Percentiles rank a stretch among this genome's conserved stretches.
Evolutionary conservation across 2,329 filamentous ascomycete genomes (phyloP).

Genomic region (Emergomyces africanus): DNA sequence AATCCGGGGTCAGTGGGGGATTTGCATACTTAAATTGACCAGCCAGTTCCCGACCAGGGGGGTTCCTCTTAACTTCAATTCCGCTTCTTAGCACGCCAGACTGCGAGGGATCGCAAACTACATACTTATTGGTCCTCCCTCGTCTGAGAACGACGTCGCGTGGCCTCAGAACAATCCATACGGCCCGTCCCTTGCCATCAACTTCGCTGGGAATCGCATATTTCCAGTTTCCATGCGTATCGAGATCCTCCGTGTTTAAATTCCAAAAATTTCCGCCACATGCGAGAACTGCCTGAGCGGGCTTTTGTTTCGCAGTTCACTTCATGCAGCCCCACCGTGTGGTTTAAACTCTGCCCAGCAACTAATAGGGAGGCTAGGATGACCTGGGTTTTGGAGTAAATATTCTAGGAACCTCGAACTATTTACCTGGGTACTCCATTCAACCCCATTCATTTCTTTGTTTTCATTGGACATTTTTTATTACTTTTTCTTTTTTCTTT

Average conservation of each 20-base stretch:
- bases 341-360: background rate
- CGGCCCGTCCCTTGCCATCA: background rate
- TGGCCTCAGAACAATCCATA: background rate
- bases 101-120: background rate
- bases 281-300: background rate
- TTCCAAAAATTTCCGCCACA: background rate
- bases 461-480: background rate
- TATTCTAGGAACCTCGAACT: background rate
- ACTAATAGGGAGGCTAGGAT: background rate
- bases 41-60: background rate
- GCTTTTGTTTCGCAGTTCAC: background rate
- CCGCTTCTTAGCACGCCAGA: background rate
- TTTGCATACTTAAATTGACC: background rate
- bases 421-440: background rate
- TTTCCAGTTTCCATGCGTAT: background rate
- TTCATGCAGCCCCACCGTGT: background rate
- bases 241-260: background rate
- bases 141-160: background rate
- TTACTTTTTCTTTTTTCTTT: too few species aligned
- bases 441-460: background rate
- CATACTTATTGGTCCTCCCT: background rate
- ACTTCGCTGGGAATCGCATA: background rate
- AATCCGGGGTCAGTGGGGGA: background rate
- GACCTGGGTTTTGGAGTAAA: background rate
- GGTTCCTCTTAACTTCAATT: background rate